Conservation (phyloP, 2,329 filamentous ascomycete species). For the Pseudocercospora pini-densiflorae region DNA sequence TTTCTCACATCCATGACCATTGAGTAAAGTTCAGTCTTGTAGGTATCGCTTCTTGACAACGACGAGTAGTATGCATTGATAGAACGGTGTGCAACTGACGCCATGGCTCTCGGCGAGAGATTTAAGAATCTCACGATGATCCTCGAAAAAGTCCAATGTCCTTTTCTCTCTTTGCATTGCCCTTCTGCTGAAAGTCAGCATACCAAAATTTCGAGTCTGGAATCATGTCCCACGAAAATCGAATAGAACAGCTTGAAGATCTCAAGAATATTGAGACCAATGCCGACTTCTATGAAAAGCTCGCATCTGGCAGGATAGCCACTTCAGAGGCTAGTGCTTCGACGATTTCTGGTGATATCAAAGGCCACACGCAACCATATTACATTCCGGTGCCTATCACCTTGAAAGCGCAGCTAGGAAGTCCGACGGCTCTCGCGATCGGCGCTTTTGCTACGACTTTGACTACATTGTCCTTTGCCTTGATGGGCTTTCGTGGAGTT, state of each 20-base stretch:
- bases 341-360: constrained; percentile 14
- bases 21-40: constrained; percentile 19
- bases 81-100: neutral
- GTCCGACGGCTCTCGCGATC: constrained; percentile 53
- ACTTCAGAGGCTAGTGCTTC: constrained; percentile 23
- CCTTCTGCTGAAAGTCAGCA: neutral
- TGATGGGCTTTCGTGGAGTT: constrained; percentile 61
- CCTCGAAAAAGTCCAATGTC: neutral
- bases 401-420: constrained; percentile 38
- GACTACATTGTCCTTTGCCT: constrained; percentile 57
- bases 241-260: constrained; percentile 36
- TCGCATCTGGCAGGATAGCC: constrained; percentile 34
- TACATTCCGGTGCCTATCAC: constrained; percentile 40
- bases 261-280: constrained; percentile 35
- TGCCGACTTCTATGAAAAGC: constrained; percentile 35
- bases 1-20: constrained; percentile 18
- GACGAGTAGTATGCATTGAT: constrained; percentile 11
- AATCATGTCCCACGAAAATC: constrained; percentile 32
- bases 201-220: neutral
- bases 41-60: constrained; percentile 2
- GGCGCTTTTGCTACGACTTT: constrained; percentile 61
- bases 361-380: constrained; percentile 23
- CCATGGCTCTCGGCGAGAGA: neutral
- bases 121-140: neutral
- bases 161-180: neutral